Evolutionary conservation across 495 filamentous ascomycete genomes (phyloP), one percentile per base, ranked within the genome.

Genomic region (Trichoderma asperelloides): DNA sequence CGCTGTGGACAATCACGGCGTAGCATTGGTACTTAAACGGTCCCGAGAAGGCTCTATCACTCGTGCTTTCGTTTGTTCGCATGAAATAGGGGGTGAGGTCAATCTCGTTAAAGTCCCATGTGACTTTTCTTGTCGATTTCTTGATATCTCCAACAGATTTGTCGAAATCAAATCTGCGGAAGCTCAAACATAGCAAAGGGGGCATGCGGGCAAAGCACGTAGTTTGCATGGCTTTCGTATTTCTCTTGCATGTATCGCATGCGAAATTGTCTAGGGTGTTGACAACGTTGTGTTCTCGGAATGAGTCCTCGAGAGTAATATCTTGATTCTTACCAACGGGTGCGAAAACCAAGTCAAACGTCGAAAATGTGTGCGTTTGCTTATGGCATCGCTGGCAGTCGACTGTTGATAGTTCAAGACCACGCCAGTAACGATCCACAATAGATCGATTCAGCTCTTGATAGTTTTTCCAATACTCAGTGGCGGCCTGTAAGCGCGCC

Each of bases 1-100:
- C 76, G 43, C 66, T 57, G 57, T 83, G 80, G 51, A 75, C 63
- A 41, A 74, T 75, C n/a, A 83, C 77, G 41, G 76, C 80, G 70
- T 79, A 83, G 57, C 78, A 77, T 28, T 82, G 76, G 68, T 84
- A 85, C 1, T 63, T 21, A 65, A 79, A 73, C 16, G 69, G 65
- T 3, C 69, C 69, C 16, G 65, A 62, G 62, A 74, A 74, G 18
- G 71, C 74, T 8, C 27, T 70, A 33, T 66, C 66, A 25, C 16
- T 49, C 13, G n/a, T 8, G 21, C 51, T 49, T 37, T 60, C 9
- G 18, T 63, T 37, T 21, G 49, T 57, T 64, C 74, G 65, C 66
- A 72, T 69, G 13, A 67, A 70, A 69, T 71, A 76, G 2, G 47
- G 65, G 6, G 74, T 76, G 41, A 82, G 63, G 70, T 82, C 77